A percentile compares a stretch with the other conserved stretches of the same genome.
Conservation (phyloP, 2,329 filamentous ascomycete genomes). For the Alternaria consortialis region DNA sequence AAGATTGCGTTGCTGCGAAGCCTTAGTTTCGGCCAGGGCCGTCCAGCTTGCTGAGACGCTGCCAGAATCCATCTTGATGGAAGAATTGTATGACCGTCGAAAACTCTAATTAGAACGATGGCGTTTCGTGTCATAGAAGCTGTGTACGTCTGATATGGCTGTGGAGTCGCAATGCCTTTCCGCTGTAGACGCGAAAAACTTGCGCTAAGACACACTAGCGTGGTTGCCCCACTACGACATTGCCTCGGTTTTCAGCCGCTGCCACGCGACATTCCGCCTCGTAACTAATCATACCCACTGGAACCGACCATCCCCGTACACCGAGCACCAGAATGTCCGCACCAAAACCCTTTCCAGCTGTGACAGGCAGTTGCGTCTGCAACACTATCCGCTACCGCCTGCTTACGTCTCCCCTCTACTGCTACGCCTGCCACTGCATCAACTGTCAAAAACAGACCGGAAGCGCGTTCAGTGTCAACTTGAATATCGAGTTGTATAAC, state of each 20-base stretch:
- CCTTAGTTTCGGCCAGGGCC: too few species aligned
- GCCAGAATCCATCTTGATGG: too few species aligned
- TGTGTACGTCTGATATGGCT: too few species aligned
- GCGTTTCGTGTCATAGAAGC: too few species aligned
- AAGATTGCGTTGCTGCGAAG: too few species aligned
- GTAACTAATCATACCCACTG: neutral
- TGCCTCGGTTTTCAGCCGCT: neutral
- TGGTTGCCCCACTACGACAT: neutral
- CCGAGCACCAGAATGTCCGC: constrained; percentile 5
- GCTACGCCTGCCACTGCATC: constrained; percentile 43
- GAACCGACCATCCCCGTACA: neutral
- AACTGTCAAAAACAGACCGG: constrained; percentile 41
- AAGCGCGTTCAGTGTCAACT: constrained; percentile 32
- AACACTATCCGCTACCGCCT: constrained; percentile 36
- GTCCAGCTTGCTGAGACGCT: too few species aligned
- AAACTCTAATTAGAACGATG: too few species aligned
- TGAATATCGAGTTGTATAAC: constrained; percentile 37
- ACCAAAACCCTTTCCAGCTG: constrained; percentile 35
- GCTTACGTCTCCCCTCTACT: constrained; percentile 40
- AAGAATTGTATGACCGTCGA: too few species aligned
- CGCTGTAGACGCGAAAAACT: too few species aligned
- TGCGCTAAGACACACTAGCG: too few species aligned
- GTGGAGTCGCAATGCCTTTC: too few species aligned
- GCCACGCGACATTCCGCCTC: neutral
- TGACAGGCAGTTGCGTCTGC: constrained; percentile 43